Evolutionary conservation across 2,329 filamentous ascomycete species (phyloP), one percentile per base, ranked within the genome.

Genomic region (Diplodia sapinea): DNA sequence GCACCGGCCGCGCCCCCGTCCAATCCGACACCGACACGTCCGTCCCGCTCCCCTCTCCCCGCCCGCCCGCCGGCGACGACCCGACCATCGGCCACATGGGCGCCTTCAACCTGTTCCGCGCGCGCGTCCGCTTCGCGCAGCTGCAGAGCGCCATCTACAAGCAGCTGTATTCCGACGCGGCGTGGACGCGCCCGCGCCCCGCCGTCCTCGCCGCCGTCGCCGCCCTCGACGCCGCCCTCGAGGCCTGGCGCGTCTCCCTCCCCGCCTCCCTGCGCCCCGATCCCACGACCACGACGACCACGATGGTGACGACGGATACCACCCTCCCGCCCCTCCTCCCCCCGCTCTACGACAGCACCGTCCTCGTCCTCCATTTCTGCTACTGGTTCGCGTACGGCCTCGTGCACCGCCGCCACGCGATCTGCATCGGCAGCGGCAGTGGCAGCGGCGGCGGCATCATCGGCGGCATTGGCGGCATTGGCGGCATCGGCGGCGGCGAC

Each of bases 381-480:
- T 63, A 63, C 12, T 63, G 47, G 43, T 63, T 51, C 31, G 38
- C n/a, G 29, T 36, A 51, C 29, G 13, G 47, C 12, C 47, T 63
- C 4, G 23, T 63, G 29, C 43, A 63, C 47, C 23, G 47, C 29
- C 43, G 59, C 11, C 38, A 63, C 13, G 20, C n/a, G n/a, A 63
- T 63, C 47, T 40, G 43, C 31, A 26, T 51, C 4, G 7, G n/a
- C 11, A 3, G n/a, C n/a, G n/a, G n/a, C n/a, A n/a, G n/a, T n/a
- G n/a, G n/a, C n/a, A n/a, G n/a, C n/a, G n/a, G n/a, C n/a, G n/a
- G n/a, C n/a, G n/a, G n/a, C n/a, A n/a, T n/a, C n/a, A n/a, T n/a
- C n/a, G n/a, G n/a, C n/a, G n/a, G n/a, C n/a, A n/a, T n/a, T n/a
- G n/a, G n/a, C n/a, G n/a, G n/a, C n/a, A n/a, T n/a, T n/a, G n/a